Evolutionary conservation across 177 flowering plant genomes (phyloP).

Genomic region (Telopea speciosissima): DNA sequence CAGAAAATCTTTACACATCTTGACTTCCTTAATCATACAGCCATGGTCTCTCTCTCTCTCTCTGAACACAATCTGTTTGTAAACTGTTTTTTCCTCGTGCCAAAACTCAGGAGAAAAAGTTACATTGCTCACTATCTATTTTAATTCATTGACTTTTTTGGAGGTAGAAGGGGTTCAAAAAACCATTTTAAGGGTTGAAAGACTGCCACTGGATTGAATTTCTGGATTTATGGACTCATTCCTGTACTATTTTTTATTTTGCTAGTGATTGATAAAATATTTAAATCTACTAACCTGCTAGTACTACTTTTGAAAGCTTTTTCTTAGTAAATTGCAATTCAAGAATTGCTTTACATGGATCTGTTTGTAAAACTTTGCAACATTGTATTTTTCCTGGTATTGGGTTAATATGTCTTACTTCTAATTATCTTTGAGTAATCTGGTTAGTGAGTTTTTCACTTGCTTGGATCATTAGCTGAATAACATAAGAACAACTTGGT

Average conservation of each 20-base stretch:
- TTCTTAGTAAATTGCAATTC: not conserved
- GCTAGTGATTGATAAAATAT: not conserved
- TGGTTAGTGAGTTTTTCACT: no score
- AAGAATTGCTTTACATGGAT: not conserved
- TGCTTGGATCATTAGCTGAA: not conserved
- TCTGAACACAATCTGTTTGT: no score
- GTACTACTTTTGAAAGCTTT: not conserved
- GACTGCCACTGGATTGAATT: not conserved
- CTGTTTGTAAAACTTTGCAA: not conserved
- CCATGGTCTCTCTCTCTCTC: no score
- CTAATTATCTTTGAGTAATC: not conserved
- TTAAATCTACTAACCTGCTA: no score
- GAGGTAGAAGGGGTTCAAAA: no score
- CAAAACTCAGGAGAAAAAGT: no score
- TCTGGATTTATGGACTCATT: not conserved
- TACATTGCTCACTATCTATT: no score
- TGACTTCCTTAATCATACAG: no score
- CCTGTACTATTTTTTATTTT: not conserved
- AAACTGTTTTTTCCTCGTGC: no score
- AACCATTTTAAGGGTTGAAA: not conserved
- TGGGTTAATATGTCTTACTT: not conserved
- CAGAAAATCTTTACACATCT: no score
- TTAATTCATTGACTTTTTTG: no score
- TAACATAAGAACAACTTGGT: not conserved
- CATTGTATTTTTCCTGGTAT: not conserved